Evolutionary conservation across 2,329 filamentous ascomycete genomes (phyloP).

Genomic region (Colletotrichum abscissum): DNA sequence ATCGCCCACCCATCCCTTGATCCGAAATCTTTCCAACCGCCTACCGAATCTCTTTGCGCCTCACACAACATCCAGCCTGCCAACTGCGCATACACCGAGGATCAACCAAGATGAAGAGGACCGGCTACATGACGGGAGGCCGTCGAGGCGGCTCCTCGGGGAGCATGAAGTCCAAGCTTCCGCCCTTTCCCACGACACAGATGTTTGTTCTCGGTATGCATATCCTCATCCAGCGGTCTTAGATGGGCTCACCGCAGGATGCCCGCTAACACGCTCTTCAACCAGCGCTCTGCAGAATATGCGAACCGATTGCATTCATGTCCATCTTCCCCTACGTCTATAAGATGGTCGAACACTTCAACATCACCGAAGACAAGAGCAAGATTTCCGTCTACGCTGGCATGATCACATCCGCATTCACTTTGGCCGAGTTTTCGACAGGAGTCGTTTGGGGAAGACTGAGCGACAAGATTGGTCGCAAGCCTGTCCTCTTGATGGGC

Average conservation of each 20-base stretch:
- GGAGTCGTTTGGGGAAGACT: constrained; percentile 93
- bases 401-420: constrained; percentile 96
- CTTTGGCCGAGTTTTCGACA: constrained; percentile 93
- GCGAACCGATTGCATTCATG: constrained; percentile 99
- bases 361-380: constrained; percentile 80
- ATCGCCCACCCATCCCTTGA: neutral
- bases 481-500: constrained; percentile 91
- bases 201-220: constrained; percentile 63
- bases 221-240: neutral
- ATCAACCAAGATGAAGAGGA: constrained; percentile 31
- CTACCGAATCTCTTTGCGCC: neutral
- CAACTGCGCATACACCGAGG: constrained; percentile 8
- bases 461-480: constrained; percentile 91
- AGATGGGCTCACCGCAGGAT: neutral
- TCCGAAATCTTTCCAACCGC: neutral
- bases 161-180: constrained; percentile 16
- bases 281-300: constrained; percentile 90
- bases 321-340: constrained; percentile 99
- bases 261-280: neutral
- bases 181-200: constrained; percentile 55
- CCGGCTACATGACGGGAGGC: constrained; percentile 34
- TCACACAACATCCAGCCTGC: neutral
- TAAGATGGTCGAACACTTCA: constrained; percentile 95
- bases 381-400: constrained; percentile 93
- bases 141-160: constrained; percentile 18